Conservation (phyloP, 179 eudicot species). For the Silene coronaria region DNA sequence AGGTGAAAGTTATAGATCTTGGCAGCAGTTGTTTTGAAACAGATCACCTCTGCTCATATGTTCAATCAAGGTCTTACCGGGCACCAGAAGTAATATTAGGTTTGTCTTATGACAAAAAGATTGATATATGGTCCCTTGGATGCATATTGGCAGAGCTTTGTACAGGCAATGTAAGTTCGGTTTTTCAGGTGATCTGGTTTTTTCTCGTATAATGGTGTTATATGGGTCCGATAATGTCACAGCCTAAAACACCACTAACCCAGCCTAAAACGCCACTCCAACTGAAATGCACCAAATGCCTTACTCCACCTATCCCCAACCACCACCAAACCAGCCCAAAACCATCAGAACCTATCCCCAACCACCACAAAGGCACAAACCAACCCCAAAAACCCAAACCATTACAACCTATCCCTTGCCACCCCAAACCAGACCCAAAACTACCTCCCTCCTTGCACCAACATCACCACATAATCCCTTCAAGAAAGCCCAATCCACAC, state of each 20-base stretch:
- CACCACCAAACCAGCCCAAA: not conserved
- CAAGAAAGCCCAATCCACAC: too few species aligned
- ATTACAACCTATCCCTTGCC: too few species aligned
- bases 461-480: too few species aligned
- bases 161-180: conserved; percentile 88
- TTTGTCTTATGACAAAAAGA: conserved; percentile 88
- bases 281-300: not conserved
- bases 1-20: conserved; percentile 95
- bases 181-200: not conserved
- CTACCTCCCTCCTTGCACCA: too few species aligned
- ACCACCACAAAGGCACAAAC: too few species aligned
- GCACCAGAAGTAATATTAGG: conserved; percentile 99
- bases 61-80: conserved; percentile 94
- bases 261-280: not conserved
- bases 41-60: conserved; percentile 95
- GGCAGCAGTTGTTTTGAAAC: conserved; percentile 99
- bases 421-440: too few species aligned
- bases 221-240: not conserved
- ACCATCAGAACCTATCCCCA: too few species aligned
- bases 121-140: conserved; percentile 98
- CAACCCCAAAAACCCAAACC: too few species aligned
- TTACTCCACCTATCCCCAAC: not conserved
- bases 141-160: conserved; percentile 99
- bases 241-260: not conserved
- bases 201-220: not conserved